phyloP scores from a whole-genome alignment of 768 basidiomycete genomes.

The Exidia glandulosa region DNA sequence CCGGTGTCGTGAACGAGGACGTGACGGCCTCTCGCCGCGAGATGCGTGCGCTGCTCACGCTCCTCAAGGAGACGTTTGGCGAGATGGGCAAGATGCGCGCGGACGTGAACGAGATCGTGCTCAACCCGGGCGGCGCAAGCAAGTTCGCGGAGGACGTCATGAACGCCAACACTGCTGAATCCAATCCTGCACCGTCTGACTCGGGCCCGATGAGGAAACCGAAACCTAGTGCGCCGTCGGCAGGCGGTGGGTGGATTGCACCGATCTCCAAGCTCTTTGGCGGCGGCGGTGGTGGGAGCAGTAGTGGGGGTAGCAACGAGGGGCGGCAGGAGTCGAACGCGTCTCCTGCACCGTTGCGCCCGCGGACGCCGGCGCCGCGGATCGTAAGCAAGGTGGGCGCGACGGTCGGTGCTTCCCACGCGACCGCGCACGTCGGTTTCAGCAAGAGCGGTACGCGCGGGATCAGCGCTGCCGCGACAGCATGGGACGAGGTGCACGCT shows the following conservation, averaged over 20 bases:
- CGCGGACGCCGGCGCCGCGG: slow-evolving; percentile 23
- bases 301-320: slow-evolving; percentile 11
- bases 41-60: slow-evolving; percentile 66
- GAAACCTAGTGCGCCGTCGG: slow-evolving; percentile 8
- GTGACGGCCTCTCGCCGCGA: slow-evolving; percentile 71
- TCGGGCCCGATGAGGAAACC: background rate
- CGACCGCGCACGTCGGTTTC: slow-evolving; percentile 95
- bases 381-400: slow-evolving; percentile 72
- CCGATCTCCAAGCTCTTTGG: slow-evolving; percentile 77
- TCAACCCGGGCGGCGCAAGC: slow-evolving; percentile 70
- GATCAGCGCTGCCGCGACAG: slow-evolving; percentile 42
- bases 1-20: slow-evolving; percentile 50
- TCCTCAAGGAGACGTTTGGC: slow-evolving; percentile 73
- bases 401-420: slow-evolving; percentile 76
- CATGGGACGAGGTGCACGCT: slow-evolving; percentile 24
- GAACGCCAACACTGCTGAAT: slow-evolving; percentile 43
- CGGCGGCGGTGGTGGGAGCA: slow-evolving; percentile 15
- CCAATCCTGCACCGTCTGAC: slow-evolving; percentile 23
- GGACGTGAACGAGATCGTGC: slow-evolving; percentile 77
- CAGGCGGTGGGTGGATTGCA: slow-evolving; percentile 57
- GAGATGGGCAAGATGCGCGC: slow-evolving; percentile 76
- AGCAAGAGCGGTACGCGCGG: slow-evolving; percentile 46
- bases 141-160: slow-evolving; percentile 63
- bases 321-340: slow-evolving; percentile 7
- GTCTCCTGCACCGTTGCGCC: background rate